Evolutionary conservation across 352 stramenopile species (phyloP).

Genomic region (Aphanomyces stellatus): DNA sequence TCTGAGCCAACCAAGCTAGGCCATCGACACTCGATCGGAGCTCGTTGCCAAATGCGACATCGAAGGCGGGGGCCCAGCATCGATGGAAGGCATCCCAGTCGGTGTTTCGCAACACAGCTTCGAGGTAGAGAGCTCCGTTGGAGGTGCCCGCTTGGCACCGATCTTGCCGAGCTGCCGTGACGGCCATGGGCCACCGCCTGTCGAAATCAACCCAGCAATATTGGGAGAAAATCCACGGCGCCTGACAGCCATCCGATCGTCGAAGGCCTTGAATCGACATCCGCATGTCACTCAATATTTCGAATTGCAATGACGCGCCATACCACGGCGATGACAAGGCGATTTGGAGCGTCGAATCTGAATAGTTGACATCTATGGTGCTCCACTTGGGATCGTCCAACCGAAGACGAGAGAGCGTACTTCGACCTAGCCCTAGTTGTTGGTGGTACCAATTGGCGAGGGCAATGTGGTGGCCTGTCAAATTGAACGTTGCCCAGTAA

Average conservation of each 20-base stretch:
- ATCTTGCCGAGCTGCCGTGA: neutral
- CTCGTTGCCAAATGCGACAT: neutral
- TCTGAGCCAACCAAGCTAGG: neutral
- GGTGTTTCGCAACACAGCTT: neutral
- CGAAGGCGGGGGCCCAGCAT: neutral
- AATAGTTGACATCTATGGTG: too few relatives aligned
- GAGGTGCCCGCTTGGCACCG: neutral
- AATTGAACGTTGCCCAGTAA: too few relatives aligned
- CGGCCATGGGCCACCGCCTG: conserved; percentile 1
- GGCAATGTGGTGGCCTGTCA: too few relatives aligned
- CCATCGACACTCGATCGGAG: neutral
- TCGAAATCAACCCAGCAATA: conserved; percentile 17
- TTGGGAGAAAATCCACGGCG: conserved; percentile 3
- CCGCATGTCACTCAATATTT: too few relatives aligned
- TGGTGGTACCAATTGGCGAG: too few relatives aligned
- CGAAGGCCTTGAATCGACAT: conserved; percentile 3
- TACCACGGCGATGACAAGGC: too few relatives aligned
- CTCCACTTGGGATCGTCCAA: too few relatives aligned
- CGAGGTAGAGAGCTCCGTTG: conserved; percentile 12
- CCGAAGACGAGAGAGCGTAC: too few relatives aligned
- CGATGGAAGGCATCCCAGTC: neutral
- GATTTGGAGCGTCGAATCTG: too few relatives aligned
- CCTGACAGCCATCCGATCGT: neutral
- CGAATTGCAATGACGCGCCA: too few relatives aligned
- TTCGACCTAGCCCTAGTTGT: too few relatives aligned